Evolutionary conservation across 2,329 filamentous ascomycete genomes (phyloP).

Genomic region (Cladosporium colombiae): DNA sequence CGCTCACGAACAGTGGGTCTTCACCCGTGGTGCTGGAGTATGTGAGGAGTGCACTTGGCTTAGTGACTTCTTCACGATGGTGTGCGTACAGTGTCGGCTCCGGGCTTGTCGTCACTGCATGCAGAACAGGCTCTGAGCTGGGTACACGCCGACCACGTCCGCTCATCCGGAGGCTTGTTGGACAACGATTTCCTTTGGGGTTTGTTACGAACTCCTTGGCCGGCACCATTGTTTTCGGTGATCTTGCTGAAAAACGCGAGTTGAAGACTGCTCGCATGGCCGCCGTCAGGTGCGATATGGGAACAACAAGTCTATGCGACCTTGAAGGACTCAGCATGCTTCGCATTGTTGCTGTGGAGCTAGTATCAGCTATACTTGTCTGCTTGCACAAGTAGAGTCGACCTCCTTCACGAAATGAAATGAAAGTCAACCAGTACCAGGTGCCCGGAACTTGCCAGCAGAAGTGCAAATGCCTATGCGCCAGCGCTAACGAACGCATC

Average conservation of each 20-base stretch:
- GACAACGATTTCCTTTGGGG: background rate
- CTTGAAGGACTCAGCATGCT: background rate
- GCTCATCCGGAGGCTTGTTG: background rate
- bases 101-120: constrained; percentile 50
- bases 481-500: background rate
- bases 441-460: background rate
- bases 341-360: background rate
- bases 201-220: background rate
- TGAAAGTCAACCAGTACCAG: background rate
- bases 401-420: background rate
- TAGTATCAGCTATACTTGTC: background rate
- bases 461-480: background rate
- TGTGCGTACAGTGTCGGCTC: constrained; percentile 46
- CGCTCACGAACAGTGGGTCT: constrained; percentile 41
- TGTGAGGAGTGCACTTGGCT: constrained; percentile 49
- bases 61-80: constrained; percentile 45
- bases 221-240: background rate
- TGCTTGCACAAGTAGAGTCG: background rate
- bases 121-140: constrained; percentile 43
- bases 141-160: background rate
- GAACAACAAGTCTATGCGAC: background rate
- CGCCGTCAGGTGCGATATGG: background rate
- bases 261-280: background rate
- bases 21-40: constrained; percentile 34
- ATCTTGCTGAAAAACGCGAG: too few species aligned